phyloP scores from a whole-genome alignment of 192 early-diverging fungal genomes.

The Coemansia sp. region DNA sequence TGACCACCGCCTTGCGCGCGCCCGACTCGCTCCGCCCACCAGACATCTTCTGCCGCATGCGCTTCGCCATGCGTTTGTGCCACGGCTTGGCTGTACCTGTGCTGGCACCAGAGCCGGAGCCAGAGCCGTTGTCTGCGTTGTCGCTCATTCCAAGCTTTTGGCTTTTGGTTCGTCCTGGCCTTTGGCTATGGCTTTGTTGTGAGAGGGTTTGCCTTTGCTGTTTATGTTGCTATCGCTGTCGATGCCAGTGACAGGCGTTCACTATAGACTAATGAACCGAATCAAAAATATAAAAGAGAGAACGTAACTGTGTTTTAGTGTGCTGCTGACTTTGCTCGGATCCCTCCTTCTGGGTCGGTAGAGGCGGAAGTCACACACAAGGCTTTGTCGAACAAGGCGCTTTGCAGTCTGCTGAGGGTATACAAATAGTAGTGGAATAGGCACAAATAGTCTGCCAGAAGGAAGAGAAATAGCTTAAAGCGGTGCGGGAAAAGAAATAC shows the following conservation, averaged over 20 bases:
- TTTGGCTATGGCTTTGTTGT: not conserved
- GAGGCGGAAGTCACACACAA: too few species aligned
- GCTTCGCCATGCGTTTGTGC: slow-evolving; percentile 23
- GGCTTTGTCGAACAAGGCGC: not conserved
- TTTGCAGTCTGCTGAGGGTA: not conserved
- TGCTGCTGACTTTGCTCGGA: too few species aligned
- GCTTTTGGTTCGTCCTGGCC: too few species aligned
- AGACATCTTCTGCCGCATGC: slow-evolving; percentile 11
- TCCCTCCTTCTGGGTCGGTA: too few species aligned
- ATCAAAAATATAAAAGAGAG: too few species aligned
- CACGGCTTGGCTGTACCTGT: slow-evolving; percentile 9
- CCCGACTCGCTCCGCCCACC: slow-evolving; percentile 15
- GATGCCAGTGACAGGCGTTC: too few species aligned
- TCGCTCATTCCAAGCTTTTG: too few species aligned
- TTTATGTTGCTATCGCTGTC: too few species aligned
- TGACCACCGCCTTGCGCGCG: slow-evolving; percentile 30
- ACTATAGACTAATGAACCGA: too few species aligned
- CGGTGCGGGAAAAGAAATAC: not conserved
- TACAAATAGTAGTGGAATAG: not conserved
- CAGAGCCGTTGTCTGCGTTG: not conserved
- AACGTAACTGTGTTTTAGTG: too few species aligned
- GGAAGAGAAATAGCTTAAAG: not conserved
- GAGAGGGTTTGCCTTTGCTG: too few species aligned
- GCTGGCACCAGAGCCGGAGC: slow-evolving; percentile 4
- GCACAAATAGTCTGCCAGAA: not conserved